Conservation (phyloP, 331 rosid genomes). For the Rhamnella rubrinervis region DNA sequence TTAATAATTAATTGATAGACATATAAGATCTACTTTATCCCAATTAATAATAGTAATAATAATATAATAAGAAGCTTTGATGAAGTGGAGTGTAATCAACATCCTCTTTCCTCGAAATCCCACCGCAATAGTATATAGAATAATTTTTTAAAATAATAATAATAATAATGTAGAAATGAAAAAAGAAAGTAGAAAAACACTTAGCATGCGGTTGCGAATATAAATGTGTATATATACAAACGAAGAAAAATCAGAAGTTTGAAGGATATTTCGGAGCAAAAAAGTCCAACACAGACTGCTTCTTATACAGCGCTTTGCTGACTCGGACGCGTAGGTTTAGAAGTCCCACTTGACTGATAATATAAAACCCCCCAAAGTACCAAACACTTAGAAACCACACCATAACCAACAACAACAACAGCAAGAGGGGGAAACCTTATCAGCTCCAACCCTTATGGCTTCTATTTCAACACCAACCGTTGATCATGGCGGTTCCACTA, state of each 20-base stretch:
- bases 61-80: too few species aligned
- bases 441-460: slow-evolving; percentile 12
- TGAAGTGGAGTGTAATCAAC: too few species aligned
- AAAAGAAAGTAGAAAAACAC: background rate
- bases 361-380: background rate
- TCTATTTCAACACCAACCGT: background rate
- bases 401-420: background rate
- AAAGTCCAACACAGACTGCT: background rate
- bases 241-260: background rate
- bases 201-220: background rate
- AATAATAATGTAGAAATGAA: background rate
- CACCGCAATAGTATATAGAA: too few species aligned
- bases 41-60: too few species aligned
- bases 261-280: background rate
- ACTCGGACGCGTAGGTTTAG: too few species aligned
- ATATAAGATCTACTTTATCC: too few species aligned
- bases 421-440: background rate
- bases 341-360: too few species aligned
- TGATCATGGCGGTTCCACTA: slow-evolving; percentile 20
- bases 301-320: too few species aligned
- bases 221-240: background rate
- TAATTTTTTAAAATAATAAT: background rate
- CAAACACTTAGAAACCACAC: background rate
- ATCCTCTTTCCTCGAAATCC: too few species aligned
- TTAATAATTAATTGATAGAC: too few species aligned